A percentile compares a stretch with the other conserved stretches of the same genome.
Evolutionary conservation across 2,329 filamentous ascomycete species (phyloP).

Genomic region (Pseudogymnoascus sp.): DNA sequence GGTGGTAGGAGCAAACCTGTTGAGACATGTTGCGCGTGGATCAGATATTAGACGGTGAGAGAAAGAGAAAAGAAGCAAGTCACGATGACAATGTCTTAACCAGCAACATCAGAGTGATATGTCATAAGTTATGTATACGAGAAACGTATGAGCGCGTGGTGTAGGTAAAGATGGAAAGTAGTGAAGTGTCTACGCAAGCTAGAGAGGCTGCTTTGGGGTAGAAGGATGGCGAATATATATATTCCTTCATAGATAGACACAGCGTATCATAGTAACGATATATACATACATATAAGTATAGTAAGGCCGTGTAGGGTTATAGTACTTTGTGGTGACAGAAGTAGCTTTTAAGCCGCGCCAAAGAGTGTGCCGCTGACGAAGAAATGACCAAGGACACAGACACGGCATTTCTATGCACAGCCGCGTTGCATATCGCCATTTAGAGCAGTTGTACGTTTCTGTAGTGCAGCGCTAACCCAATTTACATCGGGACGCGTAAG

Average conservation of each 20-base stretch:
- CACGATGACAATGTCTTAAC: not conserved
- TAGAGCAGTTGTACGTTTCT: too few species aligned
- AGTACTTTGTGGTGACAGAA: too few species aligned
- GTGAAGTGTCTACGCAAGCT: not conserved
- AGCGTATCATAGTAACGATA: too few species aligned
- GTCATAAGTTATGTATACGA: not conserved
- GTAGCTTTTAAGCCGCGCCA: too few species aligned
- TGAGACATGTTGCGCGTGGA: conserved; percentile 25
- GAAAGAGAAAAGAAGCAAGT: not conserved
- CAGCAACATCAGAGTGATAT: too few species aligned
- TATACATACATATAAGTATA: not conserved
- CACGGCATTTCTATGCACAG: not conserved
- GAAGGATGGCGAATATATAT: not conserved
- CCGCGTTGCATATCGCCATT: not conserved
- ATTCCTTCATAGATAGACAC: not conserved
- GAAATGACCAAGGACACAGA: not conserved
- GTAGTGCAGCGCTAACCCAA: too few species aligned
- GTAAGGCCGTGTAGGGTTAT: not conserved
- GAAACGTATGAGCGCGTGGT: not conserved
- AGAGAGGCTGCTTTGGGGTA: not conserved
- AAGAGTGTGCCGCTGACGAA: not conserved
- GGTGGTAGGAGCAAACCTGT: conserved; percentile 27
- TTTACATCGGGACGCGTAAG: too few species aligned
- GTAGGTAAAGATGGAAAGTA: not conserved
- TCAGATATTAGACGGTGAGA: conserved; percentile 4